phyloP scores from a whole-genome alignment of 768 basidiomycete species.

The Gloeophyllum trabeum region DNA sequence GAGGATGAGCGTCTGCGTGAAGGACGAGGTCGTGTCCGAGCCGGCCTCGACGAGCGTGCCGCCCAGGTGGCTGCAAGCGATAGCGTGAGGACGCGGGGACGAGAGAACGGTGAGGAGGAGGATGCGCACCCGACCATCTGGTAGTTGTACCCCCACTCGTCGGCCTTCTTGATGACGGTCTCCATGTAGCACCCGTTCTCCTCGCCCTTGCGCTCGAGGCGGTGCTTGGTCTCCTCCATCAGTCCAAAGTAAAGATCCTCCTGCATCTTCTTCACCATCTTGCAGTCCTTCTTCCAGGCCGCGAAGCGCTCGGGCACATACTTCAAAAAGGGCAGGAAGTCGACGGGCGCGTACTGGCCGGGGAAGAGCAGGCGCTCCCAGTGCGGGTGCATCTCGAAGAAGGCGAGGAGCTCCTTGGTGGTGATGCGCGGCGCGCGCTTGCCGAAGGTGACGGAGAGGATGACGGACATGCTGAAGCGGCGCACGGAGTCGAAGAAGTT shows the following conservation, averaged over 20 bases:
- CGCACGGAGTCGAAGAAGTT: constrained; percentile 19
- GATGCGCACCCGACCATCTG: constrained; percentile 14
- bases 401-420: constrained; percentile 14
- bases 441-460: constrained; percentile 20
- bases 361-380: constrained; percentile 17
- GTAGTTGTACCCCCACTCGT: constrained; percentile 14
- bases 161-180: constrained; percentile 13
- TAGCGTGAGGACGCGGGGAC: not conserved
- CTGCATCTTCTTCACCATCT: constrained; percentile 14
- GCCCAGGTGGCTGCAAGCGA: not conserved
- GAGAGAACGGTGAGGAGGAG: not conserved
- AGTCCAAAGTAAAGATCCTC: constrained; percentile 19
- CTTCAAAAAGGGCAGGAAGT: constrained; percentile 20
- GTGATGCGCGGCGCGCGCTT: constrained; percentile 17
- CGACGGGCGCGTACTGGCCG: constrained; percentile 25
- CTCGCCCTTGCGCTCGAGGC: constrained; percentile 12
- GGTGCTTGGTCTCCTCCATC: constrained; percentile 14
- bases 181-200: constrained; percentile 22
- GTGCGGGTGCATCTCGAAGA: constrained; percentile 16
- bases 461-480: constrained; percentile 19
- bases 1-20: constrained; percentile 7
- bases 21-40: constrained; percentile 8
- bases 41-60: constrained; percentile 9
- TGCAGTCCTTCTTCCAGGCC: constrained; percentile 19
- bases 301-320: constrained; percentile 23